Evolutionary conservation across 1,139 yeast species (phyloP).

Genomic region (Yamadazyma spencermartinsiae): DNA sequence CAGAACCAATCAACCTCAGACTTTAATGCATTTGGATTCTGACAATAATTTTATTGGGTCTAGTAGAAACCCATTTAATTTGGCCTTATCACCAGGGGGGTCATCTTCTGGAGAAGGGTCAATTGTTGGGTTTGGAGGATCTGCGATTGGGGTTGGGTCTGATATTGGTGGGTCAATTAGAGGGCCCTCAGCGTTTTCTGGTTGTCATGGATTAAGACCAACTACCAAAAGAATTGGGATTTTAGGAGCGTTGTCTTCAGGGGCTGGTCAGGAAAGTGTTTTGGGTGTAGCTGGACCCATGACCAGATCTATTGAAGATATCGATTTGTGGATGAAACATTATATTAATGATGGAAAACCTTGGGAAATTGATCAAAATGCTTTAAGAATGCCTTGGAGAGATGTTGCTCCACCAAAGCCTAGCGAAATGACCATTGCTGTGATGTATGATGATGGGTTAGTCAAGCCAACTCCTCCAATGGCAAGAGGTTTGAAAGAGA

Average conservation of each 20-base stretch:
- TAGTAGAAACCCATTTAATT: conserved; percentile 40
- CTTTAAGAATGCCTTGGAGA: conserved; percentile 65
- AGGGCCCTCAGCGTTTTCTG: conserved; percentile 73
- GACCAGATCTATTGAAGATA: conserved; percentile 60
- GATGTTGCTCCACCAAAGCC: conserved; percentile 47
- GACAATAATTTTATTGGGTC: conserved; percentile 43
- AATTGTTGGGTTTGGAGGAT: conserved; percentile 61
- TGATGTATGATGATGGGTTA: conserved; percentile 41
- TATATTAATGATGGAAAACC: conserved; percentile 66
- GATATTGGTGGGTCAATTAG: conserved; percentile 83
- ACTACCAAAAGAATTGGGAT: conserved; percentile 59
- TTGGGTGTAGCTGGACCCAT: conserved; percentile 65
- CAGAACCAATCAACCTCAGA: conserved; percentile 49
- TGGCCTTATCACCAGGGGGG: conserved; percentile 52
- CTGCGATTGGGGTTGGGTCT: conserved; percentile 68
- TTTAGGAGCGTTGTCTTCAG: conserved; percentile 49
- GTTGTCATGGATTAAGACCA: conserved; percentile 69
- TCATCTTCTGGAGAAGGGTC: conserved; percentile 83
- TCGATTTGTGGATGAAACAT: conserved; percentile 58
- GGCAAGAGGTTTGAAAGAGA: conserved; percentile 29
- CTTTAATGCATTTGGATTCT: conserved; percentile 49
- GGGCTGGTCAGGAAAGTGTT: conserved; percentile 60
- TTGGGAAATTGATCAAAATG: conserved; percentile 61
- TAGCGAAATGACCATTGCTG: conserved; percentile 35
- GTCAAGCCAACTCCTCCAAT: conserved; percentile 59